phyloP scores from a whole-genome alignment of 202 grass and related monocot species.

The Musa balbisiana region DNA sequence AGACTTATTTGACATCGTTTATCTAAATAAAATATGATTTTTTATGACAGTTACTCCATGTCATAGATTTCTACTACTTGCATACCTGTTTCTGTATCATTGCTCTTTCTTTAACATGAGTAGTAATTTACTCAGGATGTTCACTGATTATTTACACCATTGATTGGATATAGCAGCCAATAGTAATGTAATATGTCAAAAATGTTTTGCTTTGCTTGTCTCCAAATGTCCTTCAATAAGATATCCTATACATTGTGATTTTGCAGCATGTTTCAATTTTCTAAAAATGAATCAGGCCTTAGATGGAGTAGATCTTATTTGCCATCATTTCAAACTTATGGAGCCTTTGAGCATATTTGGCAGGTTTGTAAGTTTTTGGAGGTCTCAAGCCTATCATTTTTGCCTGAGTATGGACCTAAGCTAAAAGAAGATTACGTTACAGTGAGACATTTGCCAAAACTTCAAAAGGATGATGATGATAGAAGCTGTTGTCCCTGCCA shows the following conservation, averaged over 20 bases:
- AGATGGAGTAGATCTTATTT: neutral
- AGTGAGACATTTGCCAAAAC: constrained; percentile 81
- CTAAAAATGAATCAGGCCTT: neutral
- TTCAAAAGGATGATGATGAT: constrained; percentile 50
- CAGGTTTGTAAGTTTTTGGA: constrained; percentile 99
- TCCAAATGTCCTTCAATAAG: too few relatives aligned
- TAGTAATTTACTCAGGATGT: too few relatives aligned
- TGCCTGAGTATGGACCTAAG: constrained; percentile 86
- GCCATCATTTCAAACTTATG: neutral
- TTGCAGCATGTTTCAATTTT: neutral
- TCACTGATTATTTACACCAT: too few relatives aligned
- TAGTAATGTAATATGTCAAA: too few relatives aligned
- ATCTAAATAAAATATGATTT: too few relatives aligned
- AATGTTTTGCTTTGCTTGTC: too few relatives aligned
- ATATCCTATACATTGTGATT: neutral
- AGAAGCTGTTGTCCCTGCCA: constrained; percentile 51
- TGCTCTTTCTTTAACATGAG: too few relatives aligned
- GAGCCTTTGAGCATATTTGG: neutral
- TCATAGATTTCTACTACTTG: too few relatives aligned
- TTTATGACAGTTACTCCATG: too few relatives aligned
- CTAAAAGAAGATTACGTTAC: constrained; percentile 95
- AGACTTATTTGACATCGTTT: too few relatives aligned
- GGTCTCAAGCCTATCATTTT: constrained; percentile 86
- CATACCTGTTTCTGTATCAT: too few relatives aligned
- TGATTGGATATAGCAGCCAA: too few relatives aligned